Base-by-base conservation (phyloP, 1,284 basidiomycete genomes). In the Irpex sp. region DNA sequence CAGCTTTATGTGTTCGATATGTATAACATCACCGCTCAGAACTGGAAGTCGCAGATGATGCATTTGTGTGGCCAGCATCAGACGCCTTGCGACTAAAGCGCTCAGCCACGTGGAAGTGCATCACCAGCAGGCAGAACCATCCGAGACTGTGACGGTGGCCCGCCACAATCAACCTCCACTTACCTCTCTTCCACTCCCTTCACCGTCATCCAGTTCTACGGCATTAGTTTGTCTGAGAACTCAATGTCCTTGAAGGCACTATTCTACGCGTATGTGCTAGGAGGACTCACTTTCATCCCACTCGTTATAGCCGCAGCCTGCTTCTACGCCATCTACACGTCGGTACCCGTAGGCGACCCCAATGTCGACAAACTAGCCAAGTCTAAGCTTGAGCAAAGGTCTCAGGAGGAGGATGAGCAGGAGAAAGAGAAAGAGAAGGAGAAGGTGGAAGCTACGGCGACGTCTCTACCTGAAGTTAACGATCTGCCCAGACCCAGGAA, bases 271-370 rank as follows among this genome's bases (percentile, higher is more conserved):
- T 97, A 96, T 76, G 75, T 97, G 65, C 80, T 97, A 58, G 95
- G 95, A 63, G 95, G 94, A 31, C 67, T 96, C 64, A 94, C 94
- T 0, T 92, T 96, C 74, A 78, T 96, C 61, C 93, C 94, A 21
- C 80, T 95, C 56, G 70, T 91, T 66, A 68, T 91, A 67, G 76
- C 84, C 67, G 77, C 75, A 37, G 67, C 83, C 67, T 68, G 93
- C 65, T 84, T 81, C 71, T 82, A 82, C 74, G 79, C 89, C 63
- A 74, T 89, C 64, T 94, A 93, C 77, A 92, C 91, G 7, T 90
- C 92, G 37, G 83, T 88, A 2, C 93, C 93, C 15, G 81, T 92
- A n/a, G 84, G 82, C 19, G 83, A 87, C 67, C 70, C 77, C 1
- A 68, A 70, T 58, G 63, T 63, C 57, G 69, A 64, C 60, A 77